Conservation (phyloP, 2,329 filamentous ascomycete genomes). For the Talaromyces sp. region DNA sequence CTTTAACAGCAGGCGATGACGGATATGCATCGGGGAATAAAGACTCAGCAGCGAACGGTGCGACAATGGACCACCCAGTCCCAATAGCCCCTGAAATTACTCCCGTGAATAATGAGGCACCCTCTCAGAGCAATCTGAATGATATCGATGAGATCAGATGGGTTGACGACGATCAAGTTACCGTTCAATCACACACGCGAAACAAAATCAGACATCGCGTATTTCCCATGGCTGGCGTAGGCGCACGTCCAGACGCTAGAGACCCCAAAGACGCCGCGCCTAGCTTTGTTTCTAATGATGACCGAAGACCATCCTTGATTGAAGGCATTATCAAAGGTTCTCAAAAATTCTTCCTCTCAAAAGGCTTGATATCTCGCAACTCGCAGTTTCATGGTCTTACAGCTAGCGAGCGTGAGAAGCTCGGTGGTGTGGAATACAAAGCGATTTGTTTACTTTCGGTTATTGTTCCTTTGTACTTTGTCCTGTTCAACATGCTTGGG, state of each 20-base stretch:
- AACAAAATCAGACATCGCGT: conserved; percentile 25
- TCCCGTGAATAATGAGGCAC: not conserved
- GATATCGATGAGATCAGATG: conserved; percentile 24
- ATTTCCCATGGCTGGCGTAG: conserved; percentile 36
- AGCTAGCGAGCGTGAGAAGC: conserved; percentile 40
- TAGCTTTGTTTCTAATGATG: conserved; percentile 22
- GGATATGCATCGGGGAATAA: not conserved
- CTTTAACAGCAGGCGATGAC: not conserved
- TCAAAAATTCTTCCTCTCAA: conserved; percentile 32
- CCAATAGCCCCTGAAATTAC: not conserved
- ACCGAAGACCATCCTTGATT: conserved; percentile 21
- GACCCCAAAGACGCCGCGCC: conserved; percentile 31
- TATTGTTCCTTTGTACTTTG: conserved; percentile 45
- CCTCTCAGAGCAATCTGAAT: not conserved
- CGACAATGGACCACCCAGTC: not conserved
- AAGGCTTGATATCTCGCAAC: conserved; percentile 43
- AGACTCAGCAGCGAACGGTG: not conserved
- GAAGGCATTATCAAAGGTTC: conserved; percentile 28
- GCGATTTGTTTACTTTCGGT: conserved; percentile 36
- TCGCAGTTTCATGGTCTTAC: conserved; percentile 50
- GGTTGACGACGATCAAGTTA: conserved; percentile 33
- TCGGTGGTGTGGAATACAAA: conserved; percentile 45
- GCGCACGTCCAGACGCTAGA: conserved; percentile 34
- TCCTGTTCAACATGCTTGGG: conserved; percentile 47
- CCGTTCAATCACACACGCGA: conserved; percentile 22